Percentiles rank a stretch among this genome's conserved stretches.
Conservation (phyloP, 2,329 filamentous ascomycete species). For the Sarocladium oryzae region DNA sequence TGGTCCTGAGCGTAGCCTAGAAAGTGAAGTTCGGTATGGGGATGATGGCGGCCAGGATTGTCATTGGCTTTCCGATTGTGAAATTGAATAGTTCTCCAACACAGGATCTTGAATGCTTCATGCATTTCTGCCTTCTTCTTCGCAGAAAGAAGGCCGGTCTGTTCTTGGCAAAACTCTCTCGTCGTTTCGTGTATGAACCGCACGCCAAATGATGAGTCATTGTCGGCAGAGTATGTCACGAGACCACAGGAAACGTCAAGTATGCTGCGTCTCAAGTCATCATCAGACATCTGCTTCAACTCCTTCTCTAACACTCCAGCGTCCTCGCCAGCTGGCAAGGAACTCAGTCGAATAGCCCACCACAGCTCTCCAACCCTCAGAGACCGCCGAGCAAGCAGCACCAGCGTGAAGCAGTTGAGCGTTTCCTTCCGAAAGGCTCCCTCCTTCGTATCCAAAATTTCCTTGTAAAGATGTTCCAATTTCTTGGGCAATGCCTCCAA, state of each 20-base stretch:
- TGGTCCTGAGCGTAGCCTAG: no score
- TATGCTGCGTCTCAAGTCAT: background rate
- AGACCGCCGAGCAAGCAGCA: background rate
- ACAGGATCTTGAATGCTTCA: background rate
- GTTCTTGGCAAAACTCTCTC: background rate
- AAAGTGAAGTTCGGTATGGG: background rate
- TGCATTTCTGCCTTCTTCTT: background rate
- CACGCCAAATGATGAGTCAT: background rate
- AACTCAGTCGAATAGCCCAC: background rate
- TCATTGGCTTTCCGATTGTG: no score
- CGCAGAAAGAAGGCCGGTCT: background rate
- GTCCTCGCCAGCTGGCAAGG: background rate
- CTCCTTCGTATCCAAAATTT: background rate
- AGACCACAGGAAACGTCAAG: constrained; percentile 1
- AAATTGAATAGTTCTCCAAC: background rate
- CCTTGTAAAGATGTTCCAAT: background rate
- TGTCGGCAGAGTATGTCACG: background rate
- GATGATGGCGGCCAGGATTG: no score
- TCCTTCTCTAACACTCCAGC: background rate
- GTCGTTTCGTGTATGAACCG: constrained; percentile 1
- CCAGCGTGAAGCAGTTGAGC: background rate
- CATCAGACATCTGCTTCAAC: background rate
- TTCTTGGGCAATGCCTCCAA: background rate
- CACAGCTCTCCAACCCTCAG: background rate
- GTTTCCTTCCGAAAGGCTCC: background rate